These are phyloP conservation scores for Aspergillus intermedius DNA, from an alignment of 2,329 filamentous ascomycete genomes.

Conservation along the genomic window DNA sequence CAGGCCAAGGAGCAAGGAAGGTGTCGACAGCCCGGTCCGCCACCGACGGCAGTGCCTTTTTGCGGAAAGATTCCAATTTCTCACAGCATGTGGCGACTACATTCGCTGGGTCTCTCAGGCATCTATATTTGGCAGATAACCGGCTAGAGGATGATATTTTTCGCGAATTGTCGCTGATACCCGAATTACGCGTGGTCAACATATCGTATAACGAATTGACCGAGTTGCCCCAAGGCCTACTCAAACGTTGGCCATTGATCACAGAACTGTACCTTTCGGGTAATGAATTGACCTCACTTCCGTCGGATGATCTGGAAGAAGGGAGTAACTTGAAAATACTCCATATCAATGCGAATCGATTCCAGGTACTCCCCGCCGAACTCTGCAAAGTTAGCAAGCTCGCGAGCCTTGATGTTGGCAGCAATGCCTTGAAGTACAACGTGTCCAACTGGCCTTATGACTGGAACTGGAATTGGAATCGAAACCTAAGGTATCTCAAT, in stretches of 20 bases:
- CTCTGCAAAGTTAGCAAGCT: slow-evolving; percentile 90
- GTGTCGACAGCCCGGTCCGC: slow-evolving; percentile 68
- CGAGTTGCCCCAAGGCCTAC: slow-evolving; percentile 81
- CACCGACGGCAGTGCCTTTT: slow-evolving; percentile 52
- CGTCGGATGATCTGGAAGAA: slow-evolving; percentile 89
- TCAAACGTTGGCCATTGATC: slow-evolving; percentile 83
- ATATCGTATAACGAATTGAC: slow-evolving; percentile 91
- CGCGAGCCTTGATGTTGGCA: slow-evolving; percentile 86
- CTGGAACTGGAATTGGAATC: slow-evolving; percentile 99
- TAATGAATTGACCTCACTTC: slow-evolving; percentile 85
- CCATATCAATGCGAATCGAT: slow-evolving; percentile 96
- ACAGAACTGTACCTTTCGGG: slow-evolving; percentile 91
- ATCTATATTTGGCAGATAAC: slow-evolving; percentile 88
- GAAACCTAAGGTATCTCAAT: slow-evolving; percentile 89
- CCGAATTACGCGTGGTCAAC: slow-evolving; percentile 82
- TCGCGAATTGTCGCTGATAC: slow-evolving; percentile 75
- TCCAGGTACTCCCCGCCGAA: slow-evolving; percentile 91
- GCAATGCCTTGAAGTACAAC: slow-evolving; percentile 95
- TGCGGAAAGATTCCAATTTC: slow-evolving; percentile 81
- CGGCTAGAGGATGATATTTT: slow-evolving; percentile 91
- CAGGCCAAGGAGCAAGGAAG: slow-evolving; percentile 73
- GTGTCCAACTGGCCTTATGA: slow-evolving; percentile 98
- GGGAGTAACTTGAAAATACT: slow-evolving; percentile 79
- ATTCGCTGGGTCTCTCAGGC: slow-evolving; percentile 77
- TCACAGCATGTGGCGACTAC: slow-evolving; percentile 75